Conservation (phyloP, 2,329 filamentous ascomycete genomes). For the Boeremia exigua region DNA sequence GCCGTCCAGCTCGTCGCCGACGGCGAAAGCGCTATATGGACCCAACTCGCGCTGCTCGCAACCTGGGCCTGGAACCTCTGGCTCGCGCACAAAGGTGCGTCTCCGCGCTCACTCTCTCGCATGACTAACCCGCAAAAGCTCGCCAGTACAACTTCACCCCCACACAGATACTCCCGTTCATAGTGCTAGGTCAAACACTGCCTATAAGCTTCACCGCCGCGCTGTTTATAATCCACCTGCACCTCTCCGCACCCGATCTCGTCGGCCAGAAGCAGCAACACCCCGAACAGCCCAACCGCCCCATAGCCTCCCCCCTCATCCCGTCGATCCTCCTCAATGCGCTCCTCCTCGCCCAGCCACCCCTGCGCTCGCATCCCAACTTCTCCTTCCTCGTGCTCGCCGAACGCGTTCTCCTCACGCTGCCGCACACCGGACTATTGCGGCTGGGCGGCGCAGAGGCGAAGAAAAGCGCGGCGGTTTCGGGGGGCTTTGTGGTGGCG, state of each 20-base stretch:
- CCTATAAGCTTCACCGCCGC: slow-evolving; percentile 35
- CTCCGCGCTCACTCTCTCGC: no score
- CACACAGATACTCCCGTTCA: slow-evolving; percentile 27
- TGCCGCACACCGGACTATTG: slow-evolving; percentile 30
- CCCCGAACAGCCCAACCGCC: slow-evolving; percentile 1
- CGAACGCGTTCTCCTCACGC: slow-evolving; percentile 28
- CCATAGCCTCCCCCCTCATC: slow-evolving; percentile 26
- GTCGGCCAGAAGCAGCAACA: not conserved
- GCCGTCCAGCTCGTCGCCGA: slow-evolving; percentile 36
- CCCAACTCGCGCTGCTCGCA: slow-evolving; percentile 31
- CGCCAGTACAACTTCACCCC: slow-evolving; percentile 22
- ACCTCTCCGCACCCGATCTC: slow-evolving; percentile 28
- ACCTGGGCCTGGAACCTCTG: slow-evolving; percentile 43
- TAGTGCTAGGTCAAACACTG: slow-evolving; percentile 38
- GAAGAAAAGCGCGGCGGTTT: slow-evolving; percentile 28
- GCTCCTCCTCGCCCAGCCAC: slow-evolving; percentile 27
- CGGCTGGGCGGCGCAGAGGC: slow-evolving; percentile 24
- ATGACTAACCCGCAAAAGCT: not conserved
- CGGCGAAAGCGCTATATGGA: slow-evolving; percentile 32
- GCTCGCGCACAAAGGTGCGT: slow-evolving; percentile 35
- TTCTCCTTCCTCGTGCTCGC: slow-evolving; percentile 31
- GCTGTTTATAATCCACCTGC: slow-evolving; percentile 37
- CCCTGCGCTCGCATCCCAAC: slow-evolving; percentile 18
- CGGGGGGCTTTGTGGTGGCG: slow-evolving; percentile 34
- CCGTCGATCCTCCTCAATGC: slow-evolving; percentile 38